Evolutionary conservation across 129 eudicot genomes (phyloP).

Genomic region (Silybum marianum): DNA sequence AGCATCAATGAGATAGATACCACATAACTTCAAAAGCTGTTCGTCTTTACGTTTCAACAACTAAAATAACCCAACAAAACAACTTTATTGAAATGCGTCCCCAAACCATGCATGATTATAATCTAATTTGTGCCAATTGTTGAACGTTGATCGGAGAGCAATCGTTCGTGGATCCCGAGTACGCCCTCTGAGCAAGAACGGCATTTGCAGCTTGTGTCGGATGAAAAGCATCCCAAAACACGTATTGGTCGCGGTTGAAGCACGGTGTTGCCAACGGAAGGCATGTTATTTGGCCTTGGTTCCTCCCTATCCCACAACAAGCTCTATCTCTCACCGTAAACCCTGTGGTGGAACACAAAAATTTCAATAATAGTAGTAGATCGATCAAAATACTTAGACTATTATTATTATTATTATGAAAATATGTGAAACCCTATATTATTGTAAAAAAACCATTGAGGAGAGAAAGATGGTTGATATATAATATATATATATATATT

Average conservation of each 20-base stretch:
- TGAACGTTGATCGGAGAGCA: slow-evolving; percentile 67
- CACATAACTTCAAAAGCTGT: neutral
- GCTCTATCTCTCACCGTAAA: slow-evolving; percentile 64
- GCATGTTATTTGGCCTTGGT: slow-evolving; percentile 81
- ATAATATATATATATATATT: no score
- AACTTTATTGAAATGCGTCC: neutral
- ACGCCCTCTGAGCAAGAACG: slow-evolving; percentile 76
- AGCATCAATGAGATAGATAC: neutral
- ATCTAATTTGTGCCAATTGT: slow-evolving; percentile 65
- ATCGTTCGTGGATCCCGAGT: slow-evolving; percentile 63
- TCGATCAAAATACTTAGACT: neutral
- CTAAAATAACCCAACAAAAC: neutral
- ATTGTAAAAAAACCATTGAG: no score
- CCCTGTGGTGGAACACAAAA: slow-evolving; percentile 39
- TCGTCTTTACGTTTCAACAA: neutral
- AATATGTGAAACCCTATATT: no score
- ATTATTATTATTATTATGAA: no score
- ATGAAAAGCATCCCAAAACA: slow-evolving; percentile 98
- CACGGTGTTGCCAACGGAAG: slow-evolving; percentile 64
- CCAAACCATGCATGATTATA: slow-evolving; percentile 14
- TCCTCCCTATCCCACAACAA: slow-evolving; percentile 80
- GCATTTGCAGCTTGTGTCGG: slow-evolving; percentile 80
- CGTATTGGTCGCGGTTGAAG: slow-evolving; percentile 53
- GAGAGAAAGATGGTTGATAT: no score
- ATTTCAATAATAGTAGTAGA: neutral